Conservation (phyloP, 2,329 filamentous ascomycete species). For the Arthrobotrys entomopaga region DNA sequence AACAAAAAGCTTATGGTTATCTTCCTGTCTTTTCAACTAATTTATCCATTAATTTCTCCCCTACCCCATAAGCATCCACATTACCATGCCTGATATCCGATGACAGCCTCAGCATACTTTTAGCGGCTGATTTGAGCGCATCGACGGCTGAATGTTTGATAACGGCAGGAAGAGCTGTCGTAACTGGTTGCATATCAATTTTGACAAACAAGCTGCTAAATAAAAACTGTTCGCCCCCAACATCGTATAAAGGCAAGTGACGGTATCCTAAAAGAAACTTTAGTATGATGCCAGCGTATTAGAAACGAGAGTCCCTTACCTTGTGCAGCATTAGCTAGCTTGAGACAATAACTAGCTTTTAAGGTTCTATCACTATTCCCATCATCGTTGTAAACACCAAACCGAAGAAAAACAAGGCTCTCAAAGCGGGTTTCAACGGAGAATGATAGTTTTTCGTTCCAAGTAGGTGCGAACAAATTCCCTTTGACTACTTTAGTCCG, state of each 20-base stretch:
- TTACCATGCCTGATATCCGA: slow-evolving; percentile 46
- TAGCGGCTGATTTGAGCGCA: slow-evolving; percentile 50
- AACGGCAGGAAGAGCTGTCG: slow-evolving; percentile 69
- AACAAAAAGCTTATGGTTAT: neutral
- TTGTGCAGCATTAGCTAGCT: slow-evolving; percentile 86
- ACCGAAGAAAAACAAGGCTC: slow-evolving; percentile 90
- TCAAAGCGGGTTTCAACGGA: slow-evolving; percentile 92
- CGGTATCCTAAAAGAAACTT: slow-evolving; percentile 72
- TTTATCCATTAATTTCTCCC: slow-evolving; percentile 12
- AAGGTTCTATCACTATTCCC: slow-evolving; percentile 75
- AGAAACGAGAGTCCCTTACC: slow-evolving; percentile 61
- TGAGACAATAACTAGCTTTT: slow-evolving; percentile 90
- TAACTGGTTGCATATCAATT: slow-evolving; percentile 74
- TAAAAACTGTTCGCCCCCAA: slow-evolving; percentile 88
- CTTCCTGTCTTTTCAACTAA: neutral
- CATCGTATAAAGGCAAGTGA: slow-evolving; percentile 87
- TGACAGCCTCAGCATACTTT: slow-evolving; percentile 42
- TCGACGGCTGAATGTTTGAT: slow-evolving; percentile 61
- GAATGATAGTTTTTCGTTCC: slow-evolving; percentile 81
- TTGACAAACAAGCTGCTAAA: slow-evolving; percentile 95
- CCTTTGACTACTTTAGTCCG: slow-evolving; percentile 82
- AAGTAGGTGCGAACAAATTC: slow-evolving; percentile 94
- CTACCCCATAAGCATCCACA: slow-evolving; percentile 6
- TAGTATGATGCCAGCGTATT: slow-evolving; percentile 3
- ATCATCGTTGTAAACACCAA: slow-evolving; percentile 86